Evolutionary conservation across 768 basidiomycete species (phyloP).

Genomic region (Clathrus columnatus): DNA sequence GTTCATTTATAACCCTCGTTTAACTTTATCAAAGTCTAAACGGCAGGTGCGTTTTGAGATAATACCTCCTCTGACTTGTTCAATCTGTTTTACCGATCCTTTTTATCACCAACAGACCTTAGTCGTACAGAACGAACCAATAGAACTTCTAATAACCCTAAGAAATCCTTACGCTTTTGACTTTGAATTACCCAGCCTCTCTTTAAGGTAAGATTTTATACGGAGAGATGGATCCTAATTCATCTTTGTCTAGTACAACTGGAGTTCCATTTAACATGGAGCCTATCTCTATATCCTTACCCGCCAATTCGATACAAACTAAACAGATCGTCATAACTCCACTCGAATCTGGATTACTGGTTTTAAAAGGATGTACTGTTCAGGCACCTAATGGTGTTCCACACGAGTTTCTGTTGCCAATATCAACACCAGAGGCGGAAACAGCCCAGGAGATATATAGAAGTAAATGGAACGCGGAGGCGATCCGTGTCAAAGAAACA

Average conservation of each 20-base stretch:
- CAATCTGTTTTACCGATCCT: slow-evolving; percentile 23
- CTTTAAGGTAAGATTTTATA: slow-evolving; percentile 52
- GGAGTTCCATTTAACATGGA: slow-evolving; percentile 69
- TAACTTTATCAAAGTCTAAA: slow-evolving; percentile 30
- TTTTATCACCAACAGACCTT: slow-evolving; percentile 50
- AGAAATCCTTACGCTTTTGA: slow-evolving; percentile 91
- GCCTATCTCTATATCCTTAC: slow-evolving; percentile 54
- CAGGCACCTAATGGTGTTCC: slow-evolving; percentile 65
- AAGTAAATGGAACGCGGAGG: slow-evolving; percentile 8
- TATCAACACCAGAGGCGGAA: slow-evolving; percentile 66
- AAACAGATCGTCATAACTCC: slow-evolving; percentile 65
- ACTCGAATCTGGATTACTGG: slow-evolving; percentile 52
- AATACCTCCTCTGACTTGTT: neutral
- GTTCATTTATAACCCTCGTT: slow-evolving; percentile 87
- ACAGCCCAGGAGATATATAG: slow-evolving; percentile 22
- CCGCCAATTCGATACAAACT: slow-evolving; percentile 66
- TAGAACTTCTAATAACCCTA: slow-evolving; percentile 79
- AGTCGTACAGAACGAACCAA: slow-evolving; percentile 72
- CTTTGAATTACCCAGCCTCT: slow-evolving; percentile 74
- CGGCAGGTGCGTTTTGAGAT: slow-evolving; percentile 40
- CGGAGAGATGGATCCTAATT: neutral
- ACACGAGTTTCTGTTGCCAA: slow-evolving; percentile 68
- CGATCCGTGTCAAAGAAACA: slow-evolving; percentile 10
- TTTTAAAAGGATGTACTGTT: slow-evolving; percentile 69
- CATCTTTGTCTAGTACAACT: slow-evolving; percentile 48